These are phyloP conservation scores for Fusarium nematophilum DNA, from an alignment of 2,329 filamentous ascomycete species.

Conservation along the genomic window DNA sequence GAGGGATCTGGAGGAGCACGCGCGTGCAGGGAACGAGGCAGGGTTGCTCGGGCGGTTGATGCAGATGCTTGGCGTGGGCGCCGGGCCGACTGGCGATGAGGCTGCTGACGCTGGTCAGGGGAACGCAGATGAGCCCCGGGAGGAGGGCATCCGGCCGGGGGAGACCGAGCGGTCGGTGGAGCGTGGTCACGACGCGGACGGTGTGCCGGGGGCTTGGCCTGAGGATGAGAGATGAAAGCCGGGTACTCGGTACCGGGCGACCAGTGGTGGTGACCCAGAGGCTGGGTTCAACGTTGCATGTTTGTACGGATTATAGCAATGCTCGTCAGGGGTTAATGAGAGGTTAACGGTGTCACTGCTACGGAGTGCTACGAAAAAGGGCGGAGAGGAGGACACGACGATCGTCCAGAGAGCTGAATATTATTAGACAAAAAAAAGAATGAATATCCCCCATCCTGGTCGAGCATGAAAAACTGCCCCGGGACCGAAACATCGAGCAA, in stretches of 20 bases:
- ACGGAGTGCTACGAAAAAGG: too few species aligned
- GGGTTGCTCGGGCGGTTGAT: conserved; percentile 39
- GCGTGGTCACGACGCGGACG: conserved; percentile 22
- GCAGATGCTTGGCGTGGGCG: conserved; percentile 25
- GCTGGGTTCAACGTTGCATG: too few species aligned
- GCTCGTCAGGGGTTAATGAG: neutral
- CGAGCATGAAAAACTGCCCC: neutral
- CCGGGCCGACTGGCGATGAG: conserved; percentile 31
- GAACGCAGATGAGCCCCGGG: conserved; percentile 9
- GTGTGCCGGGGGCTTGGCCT: conserved; percentile 51
- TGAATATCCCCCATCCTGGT: too few species aligned
- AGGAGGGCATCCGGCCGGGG: conserved; percentile 6
- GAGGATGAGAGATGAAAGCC: conserved; percentile 38
- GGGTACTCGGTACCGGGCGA: neutral
- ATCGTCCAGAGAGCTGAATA: too few species aligned
- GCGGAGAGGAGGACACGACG: too few species aligned
- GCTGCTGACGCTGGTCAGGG: conserved; percentile 19
- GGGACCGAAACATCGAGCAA: neutral
- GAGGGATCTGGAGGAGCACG: conserved; percentile 46
- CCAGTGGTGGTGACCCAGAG: too few species aligned
- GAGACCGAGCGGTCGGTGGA: neutral
- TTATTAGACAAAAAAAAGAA: too few species aligned
- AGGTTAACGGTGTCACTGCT: too few species aligned
- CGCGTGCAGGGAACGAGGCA: conserved; percentile 38
- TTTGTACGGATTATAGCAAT: too few species aligned